A percentile compares a stretch with the other conserved stretches of the same genome.
These are phyloP conservation scores for Claviceps spartinae DNA, from an alignment of 2,329 filamentous ascomycete species.

Conservation along the genomic window DNA sequence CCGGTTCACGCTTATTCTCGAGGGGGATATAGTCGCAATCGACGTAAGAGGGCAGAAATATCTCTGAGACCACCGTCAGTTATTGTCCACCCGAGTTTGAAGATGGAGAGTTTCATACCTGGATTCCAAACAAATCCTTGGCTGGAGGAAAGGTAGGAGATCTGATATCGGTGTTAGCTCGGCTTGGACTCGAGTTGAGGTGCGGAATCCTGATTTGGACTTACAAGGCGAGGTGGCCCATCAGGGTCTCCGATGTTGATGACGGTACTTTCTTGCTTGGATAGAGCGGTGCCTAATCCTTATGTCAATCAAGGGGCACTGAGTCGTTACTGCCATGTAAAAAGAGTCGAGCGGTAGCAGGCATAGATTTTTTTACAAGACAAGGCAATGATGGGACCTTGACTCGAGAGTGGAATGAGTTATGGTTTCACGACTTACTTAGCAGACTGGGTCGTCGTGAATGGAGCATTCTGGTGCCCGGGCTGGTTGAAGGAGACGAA, in stretches of 20 bases:
- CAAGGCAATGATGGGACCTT: constrained; percentile 2
- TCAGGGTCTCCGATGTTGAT: constrained; percentile 66
- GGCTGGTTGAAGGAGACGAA: constrained; percentile 43
- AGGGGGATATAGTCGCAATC: constrained; percentile 63
- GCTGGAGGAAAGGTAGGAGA: constrained; percentile 65
- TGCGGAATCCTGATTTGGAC: constrained; percentile 13
- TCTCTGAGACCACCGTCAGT: constrained; percentile 36
- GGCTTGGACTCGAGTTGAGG: neutral
- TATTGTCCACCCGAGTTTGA: neutral
- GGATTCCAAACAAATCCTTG: constrained; percentile 79
- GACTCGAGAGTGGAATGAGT: neutral
- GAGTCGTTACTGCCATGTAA: no score
- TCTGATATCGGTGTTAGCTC: constrained; percentile 30
- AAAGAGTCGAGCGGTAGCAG: neutral
- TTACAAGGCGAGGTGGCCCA: constrained; percentile 57
- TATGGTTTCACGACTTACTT: constrained; percentile 25
- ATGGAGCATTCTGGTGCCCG: constrained; percentile 36
- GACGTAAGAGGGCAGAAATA: constrained; percentile 67
- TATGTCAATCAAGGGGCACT: constrained; percentile 11
- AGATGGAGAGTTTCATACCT: constrained; percentile 28
- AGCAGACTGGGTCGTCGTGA: constrained; percentile 47
- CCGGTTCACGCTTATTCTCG: constrained; percentile 62
- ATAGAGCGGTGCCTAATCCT: constrained; percentile 52
- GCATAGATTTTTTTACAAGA: neutral
- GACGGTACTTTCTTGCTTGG: constrained; percentile 64